phyloP scores from a whole-genome alignment of 768 basidiomycete species.

The Auriscalpium orientale region DNA sequence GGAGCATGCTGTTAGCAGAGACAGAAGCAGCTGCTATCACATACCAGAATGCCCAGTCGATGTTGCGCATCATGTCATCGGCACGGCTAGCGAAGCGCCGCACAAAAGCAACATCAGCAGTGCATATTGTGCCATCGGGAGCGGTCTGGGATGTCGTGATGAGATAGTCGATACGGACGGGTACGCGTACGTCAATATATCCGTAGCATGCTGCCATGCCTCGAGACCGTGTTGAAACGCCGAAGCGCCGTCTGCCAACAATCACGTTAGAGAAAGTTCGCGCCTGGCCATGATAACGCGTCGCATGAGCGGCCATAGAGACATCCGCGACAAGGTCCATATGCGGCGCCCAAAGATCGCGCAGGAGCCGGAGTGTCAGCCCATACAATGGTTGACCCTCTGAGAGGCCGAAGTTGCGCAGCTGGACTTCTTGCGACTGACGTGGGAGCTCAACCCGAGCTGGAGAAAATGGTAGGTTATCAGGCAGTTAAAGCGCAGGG shows the following conservation, averaged over 20 bases:
- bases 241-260: background rate
- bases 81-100: background rate
- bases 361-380: background rate
- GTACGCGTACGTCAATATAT: background rate
- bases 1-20: background rate
- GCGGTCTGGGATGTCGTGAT: background rate
- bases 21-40: background rate
- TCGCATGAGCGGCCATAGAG: background rate
- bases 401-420: background rate
- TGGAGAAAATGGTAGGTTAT: background rate
- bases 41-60: background rate
- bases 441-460: background rate
- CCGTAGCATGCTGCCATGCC: background rate
- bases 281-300: background rate
- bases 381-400: background rate
- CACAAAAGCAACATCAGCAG: background rate
- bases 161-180: background rate
- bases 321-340: background rate
- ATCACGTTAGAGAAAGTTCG: background rate
- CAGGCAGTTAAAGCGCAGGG: no score
- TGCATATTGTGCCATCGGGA: background rate
- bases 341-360: background rate
- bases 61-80: background rate
- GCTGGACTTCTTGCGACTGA: background rate
- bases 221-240: background rate